Base-by-base conservation (phyloP, 805 yeast genomes). In the Candida hispaniensis region DNA sequence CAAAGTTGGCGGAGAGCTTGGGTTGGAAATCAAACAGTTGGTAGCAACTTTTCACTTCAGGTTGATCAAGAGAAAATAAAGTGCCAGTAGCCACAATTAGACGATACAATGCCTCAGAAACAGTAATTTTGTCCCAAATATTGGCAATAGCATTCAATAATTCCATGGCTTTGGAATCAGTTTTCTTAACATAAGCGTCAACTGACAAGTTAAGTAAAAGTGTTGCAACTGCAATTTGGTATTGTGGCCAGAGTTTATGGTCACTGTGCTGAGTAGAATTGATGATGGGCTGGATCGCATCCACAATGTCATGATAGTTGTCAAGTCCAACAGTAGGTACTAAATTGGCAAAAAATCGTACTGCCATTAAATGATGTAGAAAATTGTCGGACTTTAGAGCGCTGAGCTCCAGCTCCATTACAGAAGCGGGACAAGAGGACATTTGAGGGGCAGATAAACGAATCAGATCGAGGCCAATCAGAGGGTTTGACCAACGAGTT, bases 71-170 rank as follows among this genome's bases (percentile, higher is more conserved):
- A 13, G 46, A 41, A 12, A 66, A 47, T 21, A 74, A 43, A 29
- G 81, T 79, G 3, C 91, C 93, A 39, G 63, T 65, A 0, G 79
- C 74, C 15, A 80, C 61, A 7, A 67, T 43, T 14, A 74, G 44
- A 48, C 94, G 64, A 52, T 80, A 81, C 0, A 73, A 70, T 2
- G 85, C 71, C 53, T 81, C 94, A 23, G 72, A 66, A 22, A 68
- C 68, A 1, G 56, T 47, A 5, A 61, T 36, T 17, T 49, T 49
- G 2, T 44, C 41, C 6, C 58, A 55, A 6, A 59, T 46, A 13
- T 52, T 56, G 2, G 55, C 43, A 9, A 63, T 24, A 14, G 52
- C 44, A 11, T 59, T 54, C 15, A 51, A 23, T 8, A 50, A 23
- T 3, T 34, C 47, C 8, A 50, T 40, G 4, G 45, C 45, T 3